Evolutionary conservation across 345 rosid genomes (phyloP), one percentile per base, ranked within the genome.

Genomic region (Brassica incana): DNA sequence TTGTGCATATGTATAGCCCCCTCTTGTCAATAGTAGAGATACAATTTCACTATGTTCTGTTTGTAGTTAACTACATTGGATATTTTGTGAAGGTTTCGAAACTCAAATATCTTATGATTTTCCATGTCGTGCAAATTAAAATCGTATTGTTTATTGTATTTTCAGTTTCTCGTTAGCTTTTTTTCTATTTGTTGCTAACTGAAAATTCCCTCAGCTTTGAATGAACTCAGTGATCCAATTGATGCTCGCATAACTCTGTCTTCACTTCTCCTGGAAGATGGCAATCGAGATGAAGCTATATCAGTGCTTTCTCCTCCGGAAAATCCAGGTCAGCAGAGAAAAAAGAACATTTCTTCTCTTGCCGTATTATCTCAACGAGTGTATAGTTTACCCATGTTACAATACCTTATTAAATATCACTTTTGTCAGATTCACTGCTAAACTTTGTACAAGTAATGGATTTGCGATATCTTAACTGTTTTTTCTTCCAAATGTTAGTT

Each of bases 261-360:
- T 74, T 84, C 96, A 25, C 90, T 91, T 50, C 86, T 95, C 67
- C 82, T 88, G 43, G 97, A 95, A 85, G 90, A 92, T 75, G 86
- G 80, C 75, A 93, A 81, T 87, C 96, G 87, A 80, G 92, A 93
- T 70, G 98, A 95, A 77, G 98, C 98, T 50, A 85, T 91, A 77
- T 65, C 86, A 67, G 80, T 95, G 85, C 85, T 95, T 14, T 87
- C 89, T 73, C 91, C 97, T 84, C 96, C 98, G 8, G 79, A 84
- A 83, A 76, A 85, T 82, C 77, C 69, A 73, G 91, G 97, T 88
- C 81, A 59, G 81, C 77, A 38, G 29, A 29, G 45, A 65, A 75
- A 40, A 14, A 23, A 54, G 18, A 8, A 5, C 15, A 32, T 27
- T 20, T 5, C 72, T 12, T 65, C 27, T 66, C 52, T 76, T 52